Evolutionary conservation across 2,329 filamentous ascomycete genomes (phyloP).

Genomic region (Hypoxylon sp.): DNA sequence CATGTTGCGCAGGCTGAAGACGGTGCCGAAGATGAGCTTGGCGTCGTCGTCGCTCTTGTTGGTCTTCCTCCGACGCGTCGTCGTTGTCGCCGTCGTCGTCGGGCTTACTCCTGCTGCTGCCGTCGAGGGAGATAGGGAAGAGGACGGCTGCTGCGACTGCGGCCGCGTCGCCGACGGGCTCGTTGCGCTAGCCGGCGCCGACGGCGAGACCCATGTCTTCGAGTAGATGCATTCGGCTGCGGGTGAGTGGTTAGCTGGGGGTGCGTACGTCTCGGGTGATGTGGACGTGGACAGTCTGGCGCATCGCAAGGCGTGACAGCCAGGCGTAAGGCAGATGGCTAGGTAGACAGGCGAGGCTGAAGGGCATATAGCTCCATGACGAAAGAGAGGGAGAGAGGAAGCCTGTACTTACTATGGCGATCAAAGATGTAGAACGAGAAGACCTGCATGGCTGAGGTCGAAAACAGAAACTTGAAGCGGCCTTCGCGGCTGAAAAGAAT

Average conservation of each 20-base stretch:
- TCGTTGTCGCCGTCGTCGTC: conserved; percentile 74
- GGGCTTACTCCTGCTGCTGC: not conserved
- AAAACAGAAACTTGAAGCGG: conserved; percentile 25
- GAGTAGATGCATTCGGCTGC: conserved; percentile 97
- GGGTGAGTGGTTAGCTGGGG: conserved; percentile 31
- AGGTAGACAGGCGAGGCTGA: not conserved
- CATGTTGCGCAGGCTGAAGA: conserved; percentile 97
- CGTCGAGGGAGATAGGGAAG: not conserved
- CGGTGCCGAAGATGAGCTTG: conserved; percentile 95
- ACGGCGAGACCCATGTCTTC: conserved; percentile 74
- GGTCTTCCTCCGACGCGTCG: conserved; percentile 60
- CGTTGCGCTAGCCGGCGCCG: conserved; percentile 51
- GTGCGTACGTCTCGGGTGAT: conserved; percentile 10
- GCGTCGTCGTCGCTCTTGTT: conserved; percentile 75
- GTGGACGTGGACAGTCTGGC: conserved; percentile 13
- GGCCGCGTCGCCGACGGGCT: conserved; percentile 22
- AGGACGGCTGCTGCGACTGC: conserved; percentile 18
- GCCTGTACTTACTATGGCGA: conserved; percentile 90
- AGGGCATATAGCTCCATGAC: not conserved
- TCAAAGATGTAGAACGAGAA: conserved; percentile 99
- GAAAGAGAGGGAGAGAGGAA: no score
- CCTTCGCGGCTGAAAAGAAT: conserved; percentile 32
- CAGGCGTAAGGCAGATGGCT: not conserved
- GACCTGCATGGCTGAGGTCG: conserved; percentile 79
- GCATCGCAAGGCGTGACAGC: conserved; percentile 19